Evolutionary conservation across 2,329 filamentous ascomycete species (phyloP), one percentile per base, ranked within the genome.

Genomic region (Fusarium armeniacum): DNA sequence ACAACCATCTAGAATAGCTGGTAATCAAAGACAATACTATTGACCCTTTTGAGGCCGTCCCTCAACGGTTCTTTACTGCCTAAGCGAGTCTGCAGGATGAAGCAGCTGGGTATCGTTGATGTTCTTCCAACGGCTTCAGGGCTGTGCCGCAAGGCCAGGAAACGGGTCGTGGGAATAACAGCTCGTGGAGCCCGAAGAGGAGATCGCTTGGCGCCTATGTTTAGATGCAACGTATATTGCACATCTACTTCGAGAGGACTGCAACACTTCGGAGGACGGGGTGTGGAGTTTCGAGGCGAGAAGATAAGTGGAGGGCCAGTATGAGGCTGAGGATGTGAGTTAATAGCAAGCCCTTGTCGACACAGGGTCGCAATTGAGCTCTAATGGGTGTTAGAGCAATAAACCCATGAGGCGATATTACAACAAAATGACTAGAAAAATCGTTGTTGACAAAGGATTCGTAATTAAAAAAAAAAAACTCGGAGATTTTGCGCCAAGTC

Each of bases 321-420:
- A 70, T 64, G 67, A 70, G 67, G 58, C 63, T 71, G 67, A 70
- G 43, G 50, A 55, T 53, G 44, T 46, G 49, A 68, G 58, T 54
- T 50, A 43, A 44, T 44, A 40, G 43, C 20, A 38, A 53, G 40
- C 62, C 53, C 36, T 40, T 30, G 32, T 44, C 32, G 35, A 64
- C 32, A 61, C 44, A 68, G 46, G 46, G 67, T 70, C 51, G 54
- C 46, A 64, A 36, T 54, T 22, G 32, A 51, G 24, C 53, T 33
- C 11, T 40, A 32, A 46, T 51, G 44, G 63, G 58, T 64, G 67
- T 68, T 54, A 22, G 40, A 45, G 50, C 65, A 68, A 35, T 26
- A 57, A 47, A n/a, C 32, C n/a, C 30, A 41, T 47, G 47, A 58
- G 36, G 32, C 22, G 35, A 67, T 53, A 26, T 28, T 44, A 56